Evolutionary conservation across 202 grass and related monocot genomes (phyloP).

Genomic region (Hordeum pubiflorum): DNA sequence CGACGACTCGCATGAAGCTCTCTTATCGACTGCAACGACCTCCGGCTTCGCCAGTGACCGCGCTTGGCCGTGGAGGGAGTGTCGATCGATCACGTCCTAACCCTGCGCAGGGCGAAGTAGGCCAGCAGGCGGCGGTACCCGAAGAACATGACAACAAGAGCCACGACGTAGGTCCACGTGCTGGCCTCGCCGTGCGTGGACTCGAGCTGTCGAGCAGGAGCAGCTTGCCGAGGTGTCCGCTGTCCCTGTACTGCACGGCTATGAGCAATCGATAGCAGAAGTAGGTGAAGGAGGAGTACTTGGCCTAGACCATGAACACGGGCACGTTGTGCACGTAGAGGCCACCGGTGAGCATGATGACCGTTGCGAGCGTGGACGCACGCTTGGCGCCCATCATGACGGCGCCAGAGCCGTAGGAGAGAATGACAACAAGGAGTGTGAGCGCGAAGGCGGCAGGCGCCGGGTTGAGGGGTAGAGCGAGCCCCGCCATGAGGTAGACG

Average conservation of each 20-base stretch:
- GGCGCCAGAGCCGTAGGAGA: slow-evolving; percentile 67
- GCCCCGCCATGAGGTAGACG: no score
- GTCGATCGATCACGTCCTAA: no score
- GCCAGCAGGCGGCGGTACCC: no score
- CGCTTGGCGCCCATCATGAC: slow-evolving; percentile 86
- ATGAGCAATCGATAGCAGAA: slow-evolving; percentile 84
- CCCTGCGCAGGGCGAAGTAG: no score
- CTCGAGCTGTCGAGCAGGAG: slow-evolving; percentile 25
- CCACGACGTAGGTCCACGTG: background rate
- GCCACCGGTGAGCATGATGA: slow-evolving; percentile 81
- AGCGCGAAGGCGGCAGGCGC: no score
- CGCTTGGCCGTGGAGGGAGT: no score
- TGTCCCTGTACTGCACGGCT: slow-evolving; percentile 71
- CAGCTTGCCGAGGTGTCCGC: background rate
- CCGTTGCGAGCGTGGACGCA: slow-evolving; percentile 64
- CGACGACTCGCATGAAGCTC: no score
- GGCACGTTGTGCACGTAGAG: slow-evolving; percentile 85
- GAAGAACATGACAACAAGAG: no score
- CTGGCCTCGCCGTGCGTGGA: slow-evolving; percentile 16
- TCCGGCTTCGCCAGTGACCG: no score
- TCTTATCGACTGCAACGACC: no score
- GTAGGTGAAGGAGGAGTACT: slow-evolving; percentile 93
- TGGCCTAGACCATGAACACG: slow-evolving; percentile 69
- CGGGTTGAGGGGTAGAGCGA: no score
- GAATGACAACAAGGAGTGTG: no score